Base-by-base conservation (phyloP, 2,329 filamentous ascomycete genomes). In the Nannizziopsis barbatae region DNA sequence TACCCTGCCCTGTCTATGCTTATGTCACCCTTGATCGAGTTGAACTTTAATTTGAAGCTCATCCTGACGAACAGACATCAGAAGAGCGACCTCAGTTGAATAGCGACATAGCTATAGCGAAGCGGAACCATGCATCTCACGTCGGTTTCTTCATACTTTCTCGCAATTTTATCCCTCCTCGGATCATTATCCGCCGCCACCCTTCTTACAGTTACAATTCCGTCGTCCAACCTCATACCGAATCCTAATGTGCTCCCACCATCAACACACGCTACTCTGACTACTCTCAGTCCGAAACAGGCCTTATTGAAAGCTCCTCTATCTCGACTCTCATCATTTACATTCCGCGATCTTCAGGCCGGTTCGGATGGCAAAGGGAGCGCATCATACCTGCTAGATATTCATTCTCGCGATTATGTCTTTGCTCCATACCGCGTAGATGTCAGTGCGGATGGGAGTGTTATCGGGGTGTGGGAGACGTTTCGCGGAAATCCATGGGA, bases 401-500 rank as follows among this genome's bases (percentile, higher is more conserved):
- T 96, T 42, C 80, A 89, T 68, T 83, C 81, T 62, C 70, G 77
- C 22, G 83, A 85, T 49, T 80, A 84, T 65, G 75, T 75, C 46
- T 96, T 95, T 63, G 77, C 80, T 57, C 84, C 87, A 9, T 72
- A 93, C 64, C 76, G 90, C 39, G 76, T 96, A 27, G 92, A 96
- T 61, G 53, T 65, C 45, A 65, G 68, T 33, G 62, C 66, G 17
- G 63, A 68, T 56, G 65, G 66, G 50, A 65, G 71, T 35, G 64
- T 74, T 41, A 72, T 87, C 2, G 69, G 74, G 37, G 81, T 81
- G 22, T 92, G 85, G 83, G 85, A 90, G 71, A 94, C 87, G 20
- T 94, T 82, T 63, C 75, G 87, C 42, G 88, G 87, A 0, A 90
- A 94, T 59, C 85, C 92, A 57, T 95, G 90, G 88, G 80, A 74